These are phyloP conservation scores for Lophiotrema nucula DNA, from an alignment of 495 filamentous ascomycete species.

Conservation along the genomic window DNA sequence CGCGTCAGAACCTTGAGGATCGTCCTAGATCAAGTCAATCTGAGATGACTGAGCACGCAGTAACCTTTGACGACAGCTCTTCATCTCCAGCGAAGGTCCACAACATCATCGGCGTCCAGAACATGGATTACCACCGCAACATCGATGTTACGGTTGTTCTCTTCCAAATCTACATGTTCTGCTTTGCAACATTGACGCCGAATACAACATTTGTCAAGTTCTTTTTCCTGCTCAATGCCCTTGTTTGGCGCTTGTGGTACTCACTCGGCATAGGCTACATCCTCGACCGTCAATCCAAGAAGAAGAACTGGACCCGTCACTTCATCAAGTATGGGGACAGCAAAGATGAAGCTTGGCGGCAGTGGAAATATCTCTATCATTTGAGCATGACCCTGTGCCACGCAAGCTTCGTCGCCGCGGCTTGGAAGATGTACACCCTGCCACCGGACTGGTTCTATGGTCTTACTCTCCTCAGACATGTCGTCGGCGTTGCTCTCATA, in stretches of 20 bases:
- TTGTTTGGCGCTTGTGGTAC: slow-evolving; percentile 87
- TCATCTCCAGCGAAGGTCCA: slow-evolving; percentile 65
- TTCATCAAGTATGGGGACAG: slow-evolving; percentile 95
- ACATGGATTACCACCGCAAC: slow-evolving; percentile 81
- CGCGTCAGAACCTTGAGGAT: slow-evolving; percentile 16
- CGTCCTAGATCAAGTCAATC: slow-evolving; percentile 36
- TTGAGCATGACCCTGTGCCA: slow-evolving; percentile 87
- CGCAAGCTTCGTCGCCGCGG: slow-evolving; percentile 81
- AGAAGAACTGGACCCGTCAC: slow-evolving; percentile 92
- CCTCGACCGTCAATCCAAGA: slow-evolving; percentile 78
- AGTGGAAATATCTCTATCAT: slow-evolving; percentile 97
- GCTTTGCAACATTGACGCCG: slow-evolving; percentile 72
- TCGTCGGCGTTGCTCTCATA: slow-evolving; percentile 76
- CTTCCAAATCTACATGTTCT: slow-evolving; percentile 68
- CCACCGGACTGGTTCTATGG: slow-evolving; percentile 84
- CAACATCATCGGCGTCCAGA: slow-evolving; percentile 74
- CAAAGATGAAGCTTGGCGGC: slow-evolving; percentile 86
- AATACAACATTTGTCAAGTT: slow-evolving; percentile 69
- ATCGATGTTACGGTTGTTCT: slow-evolving; percentile 79
- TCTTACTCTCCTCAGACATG: slow-evolving; percentile 78
- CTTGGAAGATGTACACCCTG: slow-evolving; percentile 92
- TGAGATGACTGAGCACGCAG: slow-evolving; percentile 8
- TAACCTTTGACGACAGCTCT: slow-evolving; percentile 36
- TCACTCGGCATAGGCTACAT: slow-evolving; percentile 83
- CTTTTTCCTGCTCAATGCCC: slow-evolving; percentile 77